Conservation (phyloP, 202 grass and related monocot genomes). For the Dendrocalamus latiflorus region DNA sequence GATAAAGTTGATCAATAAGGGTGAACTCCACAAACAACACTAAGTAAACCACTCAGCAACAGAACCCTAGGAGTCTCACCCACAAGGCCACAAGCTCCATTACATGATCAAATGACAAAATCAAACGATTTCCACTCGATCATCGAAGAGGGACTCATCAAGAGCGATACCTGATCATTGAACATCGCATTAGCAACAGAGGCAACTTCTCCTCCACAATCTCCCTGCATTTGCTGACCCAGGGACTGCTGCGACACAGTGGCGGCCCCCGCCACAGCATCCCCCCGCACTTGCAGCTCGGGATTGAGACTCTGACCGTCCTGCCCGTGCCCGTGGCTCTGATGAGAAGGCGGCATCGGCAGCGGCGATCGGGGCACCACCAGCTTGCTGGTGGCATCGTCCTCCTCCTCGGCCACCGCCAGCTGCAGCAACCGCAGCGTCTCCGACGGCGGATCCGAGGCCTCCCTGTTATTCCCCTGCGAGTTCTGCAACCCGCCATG, state of each 20-base stretch:
- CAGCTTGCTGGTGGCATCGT: constrained; percentile 88
- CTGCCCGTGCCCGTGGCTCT: constrained; percentile 20
- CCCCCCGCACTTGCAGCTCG: not conserved
- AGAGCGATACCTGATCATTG: constrained; percentile 28
- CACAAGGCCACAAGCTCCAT: not conserved
- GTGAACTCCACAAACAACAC: not conserved
- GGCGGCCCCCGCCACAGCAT: not conserved
- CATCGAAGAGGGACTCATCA: not conserved
- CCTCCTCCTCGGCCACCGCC: constrained; percentile 64
- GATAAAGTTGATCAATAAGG: not conserved
- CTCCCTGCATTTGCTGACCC: constrained; percentile 14
- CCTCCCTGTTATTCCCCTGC: constrained; percentile 48
- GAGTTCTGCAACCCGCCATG: constrained; percentile 32
- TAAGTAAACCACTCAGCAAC: not conserved
- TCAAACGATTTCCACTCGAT: not conserved
- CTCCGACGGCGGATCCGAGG: constrained; percentile 52
- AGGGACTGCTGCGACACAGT: not conserved
- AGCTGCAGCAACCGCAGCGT: constrained; percentile 69
- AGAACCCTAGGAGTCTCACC: not conserved
- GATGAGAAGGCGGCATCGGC: not conserved
- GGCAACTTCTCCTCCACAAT: constrained; percentile 13
- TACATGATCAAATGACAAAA: not conserved
- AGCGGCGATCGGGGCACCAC: constrained; percentile 9
- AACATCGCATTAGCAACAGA: constrained; percentile 27
- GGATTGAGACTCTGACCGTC: constrained; percentile 1